phyloP scores from a whole-genome alignment of 345 rosid species.

The Theobroma cacao region DNA sequence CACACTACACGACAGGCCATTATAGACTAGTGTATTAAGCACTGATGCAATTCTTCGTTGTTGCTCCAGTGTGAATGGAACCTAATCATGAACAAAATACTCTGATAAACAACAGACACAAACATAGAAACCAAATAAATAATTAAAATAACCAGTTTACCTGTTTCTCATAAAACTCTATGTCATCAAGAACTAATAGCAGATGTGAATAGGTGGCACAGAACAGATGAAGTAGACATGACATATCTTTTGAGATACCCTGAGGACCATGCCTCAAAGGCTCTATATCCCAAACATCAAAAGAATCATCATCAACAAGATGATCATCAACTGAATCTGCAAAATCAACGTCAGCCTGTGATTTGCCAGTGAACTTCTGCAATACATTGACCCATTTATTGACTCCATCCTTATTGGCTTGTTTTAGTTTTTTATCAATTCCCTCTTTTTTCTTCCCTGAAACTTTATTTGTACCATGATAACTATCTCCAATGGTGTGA shows the following conservation, averaged over 20 bases:
- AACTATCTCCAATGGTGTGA: constrained; percentile 15
- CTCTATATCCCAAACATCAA: constrained; percentile 74
- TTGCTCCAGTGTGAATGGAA: constrained; percentile 77
- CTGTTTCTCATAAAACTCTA: constrained; percentile 97
- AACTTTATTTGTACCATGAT: constrained; percentile 24
- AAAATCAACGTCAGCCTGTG: constrained; percentile 39
- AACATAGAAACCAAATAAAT: neutral
- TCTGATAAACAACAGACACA: constrained; percentile 20
- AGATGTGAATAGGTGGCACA: constrained; percentile 87
- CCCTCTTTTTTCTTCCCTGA: constrained; percentile 39
- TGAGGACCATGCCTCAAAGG: constrained; percentile 65
- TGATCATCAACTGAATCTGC: constrained; percentile 33
- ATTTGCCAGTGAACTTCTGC: constrained; percentile 75
- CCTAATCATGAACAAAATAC: constrained; percentile 45
- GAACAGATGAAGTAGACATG: constrained; percentile 82
- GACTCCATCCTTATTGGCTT: constrained; percentile 49
- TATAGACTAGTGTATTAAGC: constrained; percentile 88
- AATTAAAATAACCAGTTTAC: constrained; percentile 33
- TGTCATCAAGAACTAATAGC: constrained; percentile 95
- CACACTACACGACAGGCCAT: constrained; percentile 52
- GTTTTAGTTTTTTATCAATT: constrained; percentile 47
- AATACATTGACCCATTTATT: constrained; percentile 70
- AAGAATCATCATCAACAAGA: constrained; percentile 37
- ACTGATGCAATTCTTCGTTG: constrained; percentile 74
- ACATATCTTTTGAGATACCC: constrained; percentile 64